Base-by-base conservation (phyloP, 2,329 filamentous ascomycete species). In the Pezicula carpinea region DNA sequence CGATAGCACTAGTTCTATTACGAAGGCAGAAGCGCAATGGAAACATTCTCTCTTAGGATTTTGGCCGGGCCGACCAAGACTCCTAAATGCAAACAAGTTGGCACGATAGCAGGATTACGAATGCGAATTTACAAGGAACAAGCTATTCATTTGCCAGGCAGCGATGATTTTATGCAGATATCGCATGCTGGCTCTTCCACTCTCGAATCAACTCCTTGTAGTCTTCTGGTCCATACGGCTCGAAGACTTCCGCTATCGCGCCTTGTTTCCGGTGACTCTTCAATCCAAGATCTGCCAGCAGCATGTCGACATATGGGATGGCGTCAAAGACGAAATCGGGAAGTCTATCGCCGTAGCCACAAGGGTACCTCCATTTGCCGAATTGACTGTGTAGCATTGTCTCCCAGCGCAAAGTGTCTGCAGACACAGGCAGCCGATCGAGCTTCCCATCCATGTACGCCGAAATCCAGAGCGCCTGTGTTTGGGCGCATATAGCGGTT, bases 311-410 rank as follows among this genome's bases (percentile, higher is more conserved):
- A 49, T 89, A 93, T 4, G 85, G 85, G 45, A 92, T 62, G 0
- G 77, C 77, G 63, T 93, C 88, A 59, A 92, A 91, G 15, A 87
- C 82, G 53, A 90, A 83, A 61, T 88, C 85, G 0, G 83, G 83
- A 48, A 76, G 72, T 59, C 71, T 74, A 33, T 69, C 71, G 1
- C 85, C 85, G 58, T 80, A 82, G 0, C 85, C 85, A 3, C 70
- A 74, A 1, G 83, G 80, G 56, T 86, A 87, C 21, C 87, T 74
- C 76, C 83, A 84, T 53, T 75, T 80, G 4, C 83, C 83, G 61
- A 85, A 92, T 32, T 85, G 79, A 17, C 76, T 81, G 59, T 85
- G 73, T 39, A 89, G 67, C 19, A 82, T 74, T 0, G 83, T 79
- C 55, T 85, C 75, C 52, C 74, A 72, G 44, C 64, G 50, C 10